Evolutionary conservation across 768 basidiomycete species (phyloP).

Genomic region (Amanita rimosa): DNA sequence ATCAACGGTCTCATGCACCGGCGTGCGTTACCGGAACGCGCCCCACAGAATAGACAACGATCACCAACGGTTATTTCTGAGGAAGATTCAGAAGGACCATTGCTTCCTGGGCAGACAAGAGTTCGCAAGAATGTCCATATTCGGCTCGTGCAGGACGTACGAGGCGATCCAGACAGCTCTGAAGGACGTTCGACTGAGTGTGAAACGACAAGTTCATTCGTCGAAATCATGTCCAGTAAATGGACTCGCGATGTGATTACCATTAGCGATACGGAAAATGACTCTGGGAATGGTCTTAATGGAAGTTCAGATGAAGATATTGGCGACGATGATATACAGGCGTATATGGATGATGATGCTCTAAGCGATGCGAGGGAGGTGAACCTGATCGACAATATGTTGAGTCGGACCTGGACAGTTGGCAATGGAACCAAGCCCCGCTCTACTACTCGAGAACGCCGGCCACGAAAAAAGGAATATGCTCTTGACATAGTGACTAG

Average conservation of each 20-base stretch:
- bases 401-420: slow-evolving; percentile 30
- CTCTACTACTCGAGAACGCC: not conserved
- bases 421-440: slow-evolving; percentile 11
- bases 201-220: slow-evolving; percentile 7
- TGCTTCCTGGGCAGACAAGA: slow-evolving; percentile 43
- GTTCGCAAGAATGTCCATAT: slow-evolving; percentile 22
- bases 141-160: slow-evolving; percentile 28
- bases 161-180: slow-evolving; percentile 56
- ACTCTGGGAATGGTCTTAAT: slow-evolving; percentile 6
- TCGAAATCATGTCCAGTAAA: not conserved
- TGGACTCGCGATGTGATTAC: slow-evolving; percentile 10
- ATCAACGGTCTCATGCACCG: slow-evolving; percentile 22
- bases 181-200: slow-evolving; percentile 14
- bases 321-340: slow-evolving; percentile 19
- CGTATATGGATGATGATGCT: slow-evolving; percentile 16
- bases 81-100: slow-evolving; percentile 16
- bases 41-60: slow-evolving; percentile 7
- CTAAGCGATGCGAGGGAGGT: slow-evolving; percentile 24
- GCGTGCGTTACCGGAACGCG: slow-evolving; percentile 8
- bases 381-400: slow-evolving; percentile 62
- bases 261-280: slow-evolving; percentile 9
- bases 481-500: not conserved
- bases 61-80: slow-evolving; percentile 1
- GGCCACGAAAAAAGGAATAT: not conserved
- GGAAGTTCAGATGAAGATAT: slow-evolving; percentile 19